Evolutionary conservation across 2,329 filamentous ascomycete genomes (phyloP).

Genomic region (Setomelanomma holmii): DNA sequence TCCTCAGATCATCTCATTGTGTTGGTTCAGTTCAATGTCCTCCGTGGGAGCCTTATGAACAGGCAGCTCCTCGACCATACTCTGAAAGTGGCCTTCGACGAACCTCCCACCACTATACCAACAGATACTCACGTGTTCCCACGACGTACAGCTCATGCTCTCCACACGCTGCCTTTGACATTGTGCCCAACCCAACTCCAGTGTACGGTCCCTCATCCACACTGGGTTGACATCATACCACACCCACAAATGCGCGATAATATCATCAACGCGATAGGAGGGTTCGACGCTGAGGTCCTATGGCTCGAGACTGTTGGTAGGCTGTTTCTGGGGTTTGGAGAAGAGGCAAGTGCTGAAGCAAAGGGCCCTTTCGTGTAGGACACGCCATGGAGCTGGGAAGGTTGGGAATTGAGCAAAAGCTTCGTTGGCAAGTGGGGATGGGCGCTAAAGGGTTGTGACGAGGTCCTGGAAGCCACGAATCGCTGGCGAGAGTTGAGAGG

Average conservation of each 20-base stretch:
- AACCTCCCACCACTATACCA: not conserved
- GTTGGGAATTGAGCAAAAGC: conserved; percentile 15
- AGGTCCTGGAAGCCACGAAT: conserved; percentile 6
- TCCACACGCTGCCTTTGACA: conserved; percentile 1
- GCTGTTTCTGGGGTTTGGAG: conserved; percentile 11
- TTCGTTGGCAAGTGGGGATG: conserved; percentile 16
- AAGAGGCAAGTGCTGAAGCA: conserved; percentile 5
- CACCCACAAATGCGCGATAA: conserved; percentile 62
- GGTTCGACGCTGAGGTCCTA: conserved; percentile 10
- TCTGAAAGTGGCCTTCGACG: not conserved
- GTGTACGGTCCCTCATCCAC: conserved; percentile 59
- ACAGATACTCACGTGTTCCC: not conserved
- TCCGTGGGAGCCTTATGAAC: conserved; percentile 44
- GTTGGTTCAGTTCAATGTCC: conserved; percentile 48
- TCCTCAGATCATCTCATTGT: conserved; percentile 43
- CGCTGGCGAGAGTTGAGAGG: conserved; percentile 11
- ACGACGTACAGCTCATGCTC: not conserved
- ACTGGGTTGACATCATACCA: conserved; percentile 62
- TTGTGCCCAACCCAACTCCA: conserved; percentile 61
- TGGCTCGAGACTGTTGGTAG: conserved; percentile 11
- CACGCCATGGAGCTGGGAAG: conserved; percentile 10
- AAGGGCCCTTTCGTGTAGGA: conserved; percentile 11
- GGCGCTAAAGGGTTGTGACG: conserved; percentile 4
- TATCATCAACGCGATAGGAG: conserved; percentile 47
- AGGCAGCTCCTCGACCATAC: conserved; percentile 22